These are phyloP conservation scores for Pelargonium australe DNA, from an alignment of 441 rosid species.

Conservation along the genomic window DNA sequence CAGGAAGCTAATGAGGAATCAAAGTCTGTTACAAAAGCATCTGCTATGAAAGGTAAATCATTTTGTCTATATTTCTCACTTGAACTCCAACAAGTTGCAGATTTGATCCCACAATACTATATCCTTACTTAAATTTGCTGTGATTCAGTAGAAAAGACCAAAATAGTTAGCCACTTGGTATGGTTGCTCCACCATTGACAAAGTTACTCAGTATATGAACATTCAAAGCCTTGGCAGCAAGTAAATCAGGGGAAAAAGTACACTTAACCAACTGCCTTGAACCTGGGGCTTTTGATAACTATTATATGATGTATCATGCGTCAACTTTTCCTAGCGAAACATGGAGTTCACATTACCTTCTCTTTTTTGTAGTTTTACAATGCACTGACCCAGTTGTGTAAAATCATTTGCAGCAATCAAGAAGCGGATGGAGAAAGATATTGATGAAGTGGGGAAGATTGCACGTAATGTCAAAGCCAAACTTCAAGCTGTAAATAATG, in stretches of 20 bases:
- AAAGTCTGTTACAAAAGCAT: conserved; percentile 84
- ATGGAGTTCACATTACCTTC: background rate
- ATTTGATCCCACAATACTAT: no score
- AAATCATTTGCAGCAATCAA: conserved; percentile 52
- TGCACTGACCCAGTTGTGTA: background rate
- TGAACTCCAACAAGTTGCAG: no score
- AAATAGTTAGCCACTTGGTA: no score
- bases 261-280: background rate
- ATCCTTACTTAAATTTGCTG: no score
- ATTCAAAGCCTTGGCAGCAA: background rate
- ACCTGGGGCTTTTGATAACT: conserved; percentile 10
- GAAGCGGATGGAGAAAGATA: conserved; percentile 84
- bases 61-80: background rate
- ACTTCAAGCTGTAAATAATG: conserved; percentile 70
- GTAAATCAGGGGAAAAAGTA: background rate
- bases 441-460: conserved; percentile 83
- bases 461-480: conserved; percentile 71
- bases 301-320: background rate
- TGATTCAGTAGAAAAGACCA: no score
- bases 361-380: background rate
- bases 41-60: conserved; percentile 76
- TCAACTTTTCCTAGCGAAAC: background rate
- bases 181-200: no score
- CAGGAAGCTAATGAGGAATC: conserved; percentile 97
- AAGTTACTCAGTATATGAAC: no score